A percentile compares a stretch with the other conserved stretches of the same genome.
Evolutionary conservation across 257 asterid species (phyloP).

Genomic region (Ocimum tenuiflorum): DNA sequence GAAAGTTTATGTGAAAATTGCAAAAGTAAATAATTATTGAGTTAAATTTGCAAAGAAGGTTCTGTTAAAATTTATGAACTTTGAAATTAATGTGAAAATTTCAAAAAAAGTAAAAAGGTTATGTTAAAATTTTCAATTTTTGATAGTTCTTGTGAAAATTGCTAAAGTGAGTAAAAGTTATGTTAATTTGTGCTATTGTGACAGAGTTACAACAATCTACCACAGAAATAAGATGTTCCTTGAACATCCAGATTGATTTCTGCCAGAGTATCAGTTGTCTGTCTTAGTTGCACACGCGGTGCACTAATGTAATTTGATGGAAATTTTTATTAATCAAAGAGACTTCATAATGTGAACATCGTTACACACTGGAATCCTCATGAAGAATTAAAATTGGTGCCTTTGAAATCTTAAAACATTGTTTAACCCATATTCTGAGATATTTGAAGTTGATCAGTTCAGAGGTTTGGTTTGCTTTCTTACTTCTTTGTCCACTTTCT

Average conservation of each 20-base stretch:
- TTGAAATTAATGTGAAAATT: too few species aligned
- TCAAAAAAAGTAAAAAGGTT: too few species aligned
- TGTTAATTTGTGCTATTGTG: not conserved
- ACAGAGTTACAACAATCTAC: not conserved
- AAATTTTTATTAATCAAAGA: not conserved
- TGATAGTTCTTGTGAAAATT: too few species aligned
- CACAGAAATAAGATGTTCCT: not conserved
- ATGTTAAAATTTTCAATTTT: too few species aligned
- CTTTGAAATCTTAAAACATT: not conserved
- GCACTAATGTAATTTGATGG: constrained; percentile 7
- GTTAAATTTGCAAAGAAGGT: too few species aligned
- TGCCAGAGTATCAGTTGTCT: not conserved
- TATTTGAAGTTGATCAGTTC: constrained; percentile 8
- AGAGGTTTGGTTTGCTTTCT: not conserved
- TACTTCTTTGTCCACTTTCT: not conserved
- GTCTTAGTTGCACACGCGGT: not conserved
- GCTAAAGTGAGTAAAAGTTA: too few species aligned
- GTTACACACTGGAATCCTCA: not conserved
- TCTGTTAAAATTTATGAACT: too few species aligned
- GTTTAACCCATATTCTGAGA: not conserved
- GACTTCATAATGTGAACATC: not conserved
- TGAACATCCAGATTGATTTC: constrained; percentile 6
- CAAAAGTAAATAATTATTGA: too few species aligned
- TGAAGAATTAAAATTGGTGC: not conserved
- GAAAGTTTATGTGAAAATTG: too few species aligned